Conservation (phyloP, 306 rosid species). For the Oemleria cerasiformis region DNA sequence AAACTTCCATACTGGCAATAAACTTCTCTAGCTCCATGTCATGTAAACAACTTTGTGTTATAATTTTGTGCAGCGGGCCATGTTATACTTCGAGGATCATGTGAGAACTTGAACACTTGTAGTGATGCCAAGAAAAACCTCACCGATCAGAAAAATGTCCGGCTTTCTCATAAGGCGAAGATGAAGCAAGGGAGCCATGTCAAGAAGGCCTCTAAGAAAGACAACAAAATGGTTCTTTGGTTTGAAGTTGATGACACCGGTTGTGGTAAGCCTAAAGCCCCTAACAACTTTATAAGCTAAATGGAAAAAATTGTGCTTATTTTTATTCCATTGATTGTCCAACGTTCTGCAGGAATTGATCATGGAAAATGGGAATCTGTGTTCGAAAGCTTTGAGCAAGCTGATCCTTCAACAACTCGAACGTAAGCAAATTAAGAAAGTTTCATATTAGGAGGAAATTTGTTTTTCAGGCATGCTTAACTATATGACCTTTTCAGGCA, state of each 20-base stretch:
- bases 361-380: slow-evolving; percentile 96
- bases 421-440: slow-evolving; percentile 49
- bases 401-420: slow-evolving; percentile 96
- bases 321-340: not conserved
- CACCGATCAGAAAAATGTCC: slow-evolving; percentile 52
- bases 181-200: slow-evolving; percentile 53
- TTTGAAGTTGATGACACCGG: slow-evolving; percentile 98
- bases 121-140: slow-evolving; percentile 39
- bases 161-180: slow-evolving; percentile 52
- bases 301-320: too few species aligned
- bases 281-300: too few species aligned
- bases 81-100: slow-evolving; percentile 87
- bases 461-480: not conserved
- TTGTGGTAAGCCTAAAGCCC: slow-evolving; percentile 52
- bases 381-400: slow-evolving; percentile 99
- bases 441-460: not conserved
- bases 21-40: not conserved
- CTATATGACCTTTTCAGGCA: slow-evolving; percentile 59
- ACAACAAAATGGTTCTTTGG: slow-evolving; percentile 72
- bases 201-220: slow-evolving; percentile 55
- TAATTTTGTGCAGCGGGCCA: slow-evolving; percentile 73
- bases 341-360: slow-evolving; percentile 68
- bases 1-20: not conserved
- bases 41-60: not conserved
- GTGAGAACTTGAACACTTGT: slow-evolving; percentile 46